These are phyloP conservation scores for Flammula alnicola DNA, from an alignment of 1,284 basidiomycete genomes.

Conservation along the genomic window DNA sequence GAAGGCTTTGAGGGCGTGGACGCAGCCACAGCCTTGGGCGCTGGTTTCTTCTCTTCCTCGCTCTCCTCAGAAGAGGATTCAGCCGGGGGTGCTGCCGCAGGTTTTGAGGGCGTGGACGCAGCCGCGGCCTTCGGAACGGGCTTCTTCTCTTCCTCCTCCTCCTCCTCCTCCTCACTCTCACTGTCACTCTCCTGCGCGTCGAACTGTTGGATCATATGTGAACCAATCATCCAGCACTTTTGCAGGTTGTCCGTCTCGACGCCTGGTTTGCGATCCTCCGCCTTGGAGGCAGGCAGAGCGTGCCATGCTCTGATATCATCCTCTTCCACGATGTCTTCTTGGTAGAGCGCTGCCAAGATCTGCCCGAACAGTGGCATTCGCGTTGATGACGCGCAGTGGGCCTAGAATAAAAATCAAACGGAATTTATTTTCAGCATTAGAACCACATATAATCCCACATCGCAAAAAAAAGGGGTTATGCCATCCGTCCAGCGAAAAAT, in stretches of 20 bases:
- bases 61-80: too few relatives aligned
- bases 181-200: conserved; percentile 68
- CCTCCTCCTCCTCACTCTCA: conserved; percentile 36
- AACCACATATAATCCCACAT: not conserved
- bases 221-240: conserved; percentile 74
- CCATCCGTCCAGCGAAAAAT: not conserved
- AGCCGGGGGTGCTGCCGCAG: not conserved
- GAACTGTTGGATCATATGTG: conserved; percentile 77
- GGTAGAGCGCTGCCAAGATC: conserved; percentile 75
- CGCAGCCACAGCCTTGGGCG: not conserved
- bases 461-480: not conserved
- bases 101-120: not conserved
- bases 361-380: conserved; percentile 74
- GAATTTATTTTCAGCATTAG: conserved; percentile 4
- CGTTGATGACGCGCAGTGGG: conserved; percentile 64
- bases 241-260: conserved; percentile 52
- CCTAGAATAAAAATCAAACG: conserved; percentile 47
- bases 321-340: conserved; percentile 79
- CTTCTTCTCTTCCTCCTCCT: conserved; percentile 28
- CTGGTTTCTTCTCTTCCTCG: too few relatives aligned
- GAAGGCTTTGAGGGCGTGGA: not conserved
- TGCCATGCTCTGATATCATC: conserved; percentile 81
- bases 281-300: conserved; percentile 51
- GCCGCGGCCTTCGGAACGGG: not conserved
- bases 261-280: conserved; percentile 43